Percentiles rank a stretch among this genome's conserved stretches.
Evolutionary conservation across 805 yeast species (phyloP).

Genomic region (Wickerhamiella bombiphila): DNA sequence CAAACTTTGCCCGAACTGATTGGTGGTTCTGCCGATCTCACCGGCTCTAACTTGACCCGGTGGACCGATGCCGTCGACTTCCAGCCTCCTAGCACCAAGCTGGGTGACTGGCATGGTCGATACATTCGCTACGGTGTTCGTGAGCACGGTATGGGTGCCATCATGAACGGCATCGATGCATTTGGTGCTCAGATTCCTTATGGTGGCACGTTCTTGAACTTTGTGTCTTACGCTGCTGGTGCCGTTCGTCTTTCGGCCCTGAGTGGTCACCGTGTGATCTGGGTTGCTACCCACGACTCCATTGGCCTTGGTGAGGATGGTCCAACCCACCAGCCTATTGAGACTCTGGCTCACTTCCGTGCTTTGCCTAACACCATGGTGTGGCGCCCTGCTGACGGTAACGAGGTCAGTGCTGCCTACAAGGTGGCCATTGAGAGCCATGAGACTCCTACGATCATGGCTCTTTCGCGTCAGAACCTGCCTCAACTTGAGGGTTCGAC

Average conservation of each 20-base stretch:
- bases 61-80: conserved; percentile 72
- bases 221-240: conserved; percentile 47
- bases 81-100: conserved; percentile 70
- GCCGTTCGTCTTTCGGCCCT: conserved; percentile 38
- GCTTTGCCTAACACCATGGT: conserved; percentile 36
- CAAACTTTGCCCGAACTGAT: conserved; percentile 68
- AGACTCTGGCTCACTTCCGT: conserved; percentile 36
- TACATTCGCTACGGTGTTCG: conserved; percentile 96
- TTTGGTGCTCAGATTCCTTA: conserved; percentile 72
- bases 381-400: conserved; percentile 41
- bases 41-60: conserved; percentile 92
- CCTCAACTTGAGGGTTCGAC: conserved; percentile 90
- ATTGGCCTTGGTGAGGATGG: conserved; percentile 47
- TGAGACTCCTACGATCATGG: conserved; percentile 54
- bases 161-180: conserved; percentile 93
- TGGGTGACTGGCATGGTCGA: conserved; percentile 83
- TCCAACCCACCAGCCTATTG: conserved; percentile 45
- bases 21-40: conserved; percentile 98
- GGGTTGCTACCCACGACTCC: conserved; percentile 44
- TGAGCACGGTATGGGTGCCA: conserved; percentile 99
- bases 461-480: conserved; percentile 64
- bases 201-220: conserved; percentile 97
- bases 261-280: conserved; percentile 32
- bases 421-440: conserved; percentile 41
- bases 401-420: conserved; percentile 42